These are phyloP conservation scores for Arxiozyma slooffiae DNA, from an alignment of 1,139 yeast species.

Conservation along the genomic window DNA sequence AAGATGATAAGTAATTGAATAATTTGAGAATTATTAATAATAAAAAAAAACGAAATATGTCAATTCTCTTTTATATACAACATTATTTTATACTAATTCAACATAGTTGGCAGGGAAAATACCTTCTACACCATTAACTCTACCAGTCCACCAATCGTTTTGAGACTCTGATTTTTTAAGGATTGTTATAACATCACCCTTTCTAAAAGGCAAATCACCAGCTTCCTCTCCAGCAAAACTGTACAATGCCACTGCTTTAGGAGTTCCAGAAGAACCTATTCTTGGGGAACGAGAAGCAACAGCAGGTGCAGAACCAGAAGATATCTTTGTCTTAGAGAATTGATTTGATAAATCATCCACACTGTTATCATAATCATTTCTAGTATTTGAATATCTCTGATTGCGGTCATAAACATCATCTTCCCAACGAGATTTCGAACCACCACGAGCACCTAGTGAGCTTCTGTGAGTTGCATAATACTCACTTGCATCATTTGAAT, in stretches of 20 bases:
- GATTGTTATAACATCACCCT: constrained; percentile 91
- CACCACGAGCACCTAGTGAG: constrained; percentile 10
- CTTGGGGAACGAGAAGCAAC: constrained; percentile 24
- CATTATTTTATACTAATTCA: constrained; percentile 59
- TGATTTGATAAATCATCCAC: constrained; percentile 32
- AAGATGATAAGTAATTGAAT: too few relatives aligned
- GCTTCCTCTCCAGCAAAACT: constrained; percentile 77
- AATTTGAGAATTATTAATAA: too few relatives aligned
- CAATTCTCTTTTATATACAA: too few relatives aligned
- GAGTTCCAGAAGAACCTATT: constrained; percentile 35
- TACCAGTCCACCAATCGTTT: constrained; percentile 99
- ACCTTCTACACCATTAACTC: constrained; percentile 71
- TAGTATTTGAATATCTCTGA: constrained; percentile 7
- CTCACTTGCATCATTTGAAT: constrained; percentile 33
- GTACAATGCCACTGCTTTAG: constrained; percentile 83
- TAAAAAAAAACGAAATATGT: too few relatives aligned
- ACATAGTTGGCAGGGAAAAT: constrained; percentile 97
- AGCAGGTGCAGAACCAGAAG: constrained; percentile 33
- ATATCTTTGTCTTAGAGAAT: constrained; percentile 25
- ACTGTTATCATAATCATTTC: constrained; percentile 8
- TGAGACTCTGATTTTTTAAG: constrained; percentile 77
- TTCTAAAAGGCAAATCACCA: constrained; percentile 84
- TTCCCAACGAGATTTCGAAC: constrained; percentile 54
- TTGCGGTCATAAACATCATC: constrained; percentile 53
- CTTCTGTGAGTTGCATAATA: constrained; percentile 22